These are phyloP conservation scores for Trametes elegans DNA, from an alignment of 768 basidiomycete species.

Conservation along the genomic window DNA sequence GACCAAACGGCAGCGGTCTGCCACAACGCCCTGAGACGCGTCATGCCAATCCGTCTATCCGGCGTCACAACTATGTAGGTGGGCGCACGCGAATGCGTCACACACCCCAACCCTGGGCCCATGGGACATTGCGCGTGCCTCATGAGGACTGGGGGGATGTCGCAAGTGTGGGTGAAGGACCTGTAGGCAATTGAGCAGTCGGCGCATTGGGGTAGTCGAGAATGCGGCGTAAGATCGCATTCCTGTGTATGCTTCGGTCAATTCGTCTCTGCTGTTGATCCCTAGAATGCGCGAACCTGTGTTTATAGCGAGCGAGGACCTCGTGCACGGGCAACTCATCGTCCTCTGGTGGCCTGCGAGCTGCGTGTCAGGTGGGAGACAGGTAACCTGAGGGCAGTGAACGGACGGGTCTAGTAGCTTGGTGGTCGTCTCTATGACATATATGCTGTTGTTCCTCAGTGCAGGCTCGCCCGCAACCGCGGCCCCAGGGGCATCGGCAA, in stretches of 20 bases:
- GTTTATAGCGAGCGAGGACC: slow-evolving; percentile 62
- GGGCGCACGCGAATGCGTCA: no score
- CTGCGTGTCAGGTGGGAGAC: background rate
- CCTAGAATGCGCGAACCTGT: slow-evolving; percentile 44
- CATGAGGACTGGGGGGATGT: slow-evolving; percentile 3
- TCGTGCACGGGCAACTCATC: slow-evolving; percentile 48
- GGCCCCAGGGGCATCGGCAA: slow-evolving; percentile 73
- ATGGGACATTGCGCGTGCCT: background rate
- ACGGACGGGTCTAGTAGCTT: slow-evolving; percentile 50
- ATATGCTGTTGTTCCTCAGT: slow-evolving; percentile 61
- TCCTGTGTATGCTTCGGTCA: slow-evolving; percentile 35
- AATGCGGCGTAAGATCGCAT: slow-evolving; percentile 51
- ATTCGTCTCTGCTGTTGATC: background rate
- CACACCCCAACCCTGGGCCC: no score
- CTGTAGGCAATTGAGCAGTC: background rate
- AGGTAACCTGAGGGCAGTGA: background rate
- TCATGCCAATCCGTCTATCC: no score
- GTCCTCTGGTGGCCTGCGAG: slow-evolving; percentile 19
- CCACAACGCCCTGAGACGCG: no score
- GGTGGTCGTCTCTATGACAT: slow-evolving; percentile 64
- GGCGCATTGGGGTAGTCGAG: slow-evolving; percentile 42
- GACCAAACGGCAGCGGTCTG: background rate
- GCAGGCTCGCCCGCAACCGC: slow-evolving; percentile 46
- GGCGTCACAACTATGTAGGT: no score
- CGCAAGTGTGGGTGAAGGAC: background rate